Evolutionary conservation across 768 basidiomycete genomes (phyloP).

Genomic region (Podaxis mareebaensis): DNA sequence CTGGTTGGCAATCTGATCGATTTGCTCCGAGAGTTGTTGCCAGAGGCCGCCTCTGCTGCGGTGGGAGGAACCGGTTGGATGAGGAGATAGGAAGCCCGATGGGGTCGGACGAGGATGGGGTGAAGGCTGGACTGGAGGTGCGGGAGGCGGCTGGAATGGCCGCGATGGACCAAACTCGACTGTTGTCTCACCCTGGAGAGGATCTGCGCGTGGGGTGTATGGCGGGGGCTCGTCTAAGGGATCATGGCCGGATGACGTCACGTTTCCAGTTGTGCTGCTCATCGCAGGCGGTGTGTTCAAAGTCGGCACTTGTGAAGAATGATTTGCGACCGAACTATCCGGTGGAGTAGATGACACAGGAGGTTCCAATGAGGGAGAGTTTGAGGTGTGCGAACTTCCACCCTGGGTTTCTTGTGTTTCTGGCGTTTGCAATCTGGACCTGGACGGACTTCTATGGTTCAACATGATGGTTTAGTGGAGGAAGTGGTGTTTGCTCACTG

Average conservation of each 20-base stretch:
- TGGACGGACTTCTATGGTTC: not conserved
- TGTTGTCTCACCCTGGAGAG: conserved; percentile 57
- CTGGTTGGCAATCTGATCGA: conserved; percentile 1
- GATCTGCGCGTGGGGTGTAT: conserved; percentile 60
- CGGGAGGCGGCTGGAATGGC: conserved; percentile 52
- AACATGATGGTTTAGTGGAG: not conserved
- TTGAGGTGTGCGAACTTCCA: not conserved
- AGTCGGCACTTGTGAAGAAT: not conserved
- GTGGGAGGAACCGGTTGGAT: conserved; percentile 2
- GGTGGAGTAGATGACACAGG: not conserved
- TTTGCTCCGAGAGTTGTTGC: not conserved
- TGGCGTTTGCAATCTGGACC: not conserved
- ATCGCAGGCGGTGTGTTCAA: not conserved
- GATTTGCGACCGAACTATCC: not conserved
- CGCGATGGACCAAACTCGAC: conserved; percentile 62
- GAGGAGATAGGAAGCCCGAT: conserved; percentile 1
- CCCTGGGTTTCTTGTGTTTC: not conserved
- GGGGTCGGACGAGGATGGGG: conserved; percentile 5
- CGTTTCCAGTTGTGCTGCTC: not conserved
- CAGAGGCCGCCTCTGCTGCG: conserved; percentile 1
- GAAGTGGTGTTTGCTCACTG: not conserved
- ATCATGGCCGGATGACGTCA: not conserved
- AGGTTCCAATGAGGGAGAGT: not conserved
- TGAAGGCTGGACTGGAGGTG: conserved; percentile 14
- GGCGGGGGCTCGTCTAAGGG: conserved; percentile 67